Evolutionary conservation across 164 flowering plant genomes (phyloP).

Genomic region (Brasenia schreberi): DNA sequence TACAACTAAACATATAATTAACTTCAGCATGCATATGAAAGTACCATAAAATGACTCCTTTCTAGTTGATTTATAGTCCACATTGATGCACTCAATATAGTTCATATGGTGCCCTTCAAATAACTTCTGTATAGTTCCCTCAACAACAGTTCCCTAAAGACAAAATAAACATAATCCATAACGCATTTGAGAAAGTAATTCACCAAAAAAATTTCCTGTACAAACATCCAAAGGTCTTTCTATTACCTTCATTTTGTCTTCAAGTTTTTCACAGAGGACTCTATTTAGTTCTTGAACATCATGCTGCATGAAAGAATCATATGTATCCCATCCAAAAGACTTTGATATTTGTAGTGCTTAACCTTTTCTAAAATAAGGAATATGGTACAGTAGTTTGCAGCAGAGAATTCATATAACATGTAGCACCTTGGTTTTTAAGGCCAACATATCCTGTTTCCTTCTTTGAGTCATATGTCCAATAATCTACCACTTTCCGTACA

Average conservation of each 20-base stretch:
- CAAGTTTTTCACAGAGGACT: constrained; percentile 28
- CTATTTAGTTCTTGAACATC: constrained; percentile 30
- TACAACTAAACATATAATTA: neutral
- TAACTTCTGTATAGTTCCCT: constrained; percentile 83
- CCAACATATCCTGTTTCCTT: constrained; percentile 96
- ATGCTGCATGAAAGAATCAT: constrained; percentile 22
- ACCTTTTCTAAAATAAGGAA: neutral
- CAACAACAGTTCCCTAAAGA: constrained; percentile 97
- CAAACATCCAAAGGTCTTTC: neutral
- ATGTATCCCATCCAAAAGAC: constrained; percentile 33
- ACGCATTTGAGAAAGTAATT: constrained; percentile 4
- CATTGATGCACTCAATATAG: constrained; percentile 89
- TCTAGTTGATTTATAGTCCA: constrained; percentile 89
- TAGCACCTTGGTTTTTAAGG: constrained; percentile 94
- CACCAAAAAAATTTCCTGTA: neutral
- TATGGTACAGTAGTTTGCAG: constrained; percentile 58
- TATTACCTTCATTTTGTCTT: constrained; percentile 44
- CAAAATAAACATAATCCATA: too few relatives aligned
- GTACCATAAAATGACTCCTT: constrained; percentile 95
- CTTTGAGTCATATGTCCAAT: constrained; percentile 26
- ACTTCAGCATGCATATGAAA: neutral
- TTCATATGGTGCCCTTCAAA: constrained; percentile 98
- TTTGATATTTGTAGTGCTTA: too few relatives aligned
- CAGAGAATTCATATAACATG: constrained; percentile 94
- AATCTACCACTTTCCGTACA: neutral